phyloP scores from a whole-genome alignment of 169 alveolate species.

The Miamiensis avidus region DNA sequence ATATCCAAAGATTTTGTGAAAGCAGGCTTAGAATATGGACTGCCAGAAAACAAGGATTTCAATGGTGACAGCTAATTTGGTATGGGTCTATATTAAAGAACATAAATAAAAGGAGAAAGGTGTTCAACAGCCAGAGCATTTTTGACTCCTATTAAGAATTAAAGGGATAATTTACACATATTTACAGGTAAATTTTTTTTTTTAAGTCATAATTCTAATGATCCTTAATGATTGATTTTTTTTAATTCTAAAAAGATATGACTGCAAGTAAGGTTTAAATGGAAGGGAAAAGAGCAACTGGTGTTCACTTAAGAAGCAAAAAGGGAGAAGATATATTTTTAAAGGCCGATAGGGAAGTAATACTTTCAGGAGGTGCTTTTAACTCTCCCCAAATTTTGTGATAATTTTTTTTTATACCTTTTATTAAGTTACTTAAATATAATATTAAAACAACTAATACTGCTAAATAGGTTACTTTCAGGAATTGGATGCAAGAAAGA shows the following conservation, averaged over 20 bases:
- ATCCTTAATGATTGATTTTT: neutral
- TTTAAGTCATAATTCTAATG: neutral
- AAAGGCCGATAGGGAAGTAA: constrained; percentile 31
- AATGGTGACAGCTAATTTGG: constrained; percentile 15
- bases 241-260: neutral
- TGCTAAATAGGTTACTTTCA: constrained; percentile 8
- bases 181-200: neutral
- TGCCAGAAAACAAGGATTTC: constrained; percentile 7
- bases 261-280: neutral
- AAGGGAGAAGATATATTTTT: neutral
- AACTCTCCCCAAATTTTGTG: constrained; percentile 34
- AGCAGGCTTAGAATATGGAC: neutral
- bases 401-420: too few relatives aligned
- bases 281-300: neutral
- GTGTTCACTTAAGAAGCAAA: neutral
- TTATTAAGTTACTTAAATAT: neutral
- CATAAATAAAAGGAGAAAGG: constrained; percentile 13
- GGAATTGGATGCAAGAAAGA: constrained; percentile 38
- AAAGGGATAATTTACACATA: constrained; percentile 7
- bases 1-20: neutral
- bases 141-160: neutral
- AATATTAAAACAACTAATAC: neutral
- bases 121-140: constrained; percentile 16
- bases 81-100: constrained; percentile 14
- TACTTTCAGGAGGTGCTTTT: constrained; percentile 37